Percentiles rank a stretch among this genome's conserved stretches.
phyloP scores from a whole-genome alignment of 352 stramenopile species.

The Globisporangium ultimum region DNA sequence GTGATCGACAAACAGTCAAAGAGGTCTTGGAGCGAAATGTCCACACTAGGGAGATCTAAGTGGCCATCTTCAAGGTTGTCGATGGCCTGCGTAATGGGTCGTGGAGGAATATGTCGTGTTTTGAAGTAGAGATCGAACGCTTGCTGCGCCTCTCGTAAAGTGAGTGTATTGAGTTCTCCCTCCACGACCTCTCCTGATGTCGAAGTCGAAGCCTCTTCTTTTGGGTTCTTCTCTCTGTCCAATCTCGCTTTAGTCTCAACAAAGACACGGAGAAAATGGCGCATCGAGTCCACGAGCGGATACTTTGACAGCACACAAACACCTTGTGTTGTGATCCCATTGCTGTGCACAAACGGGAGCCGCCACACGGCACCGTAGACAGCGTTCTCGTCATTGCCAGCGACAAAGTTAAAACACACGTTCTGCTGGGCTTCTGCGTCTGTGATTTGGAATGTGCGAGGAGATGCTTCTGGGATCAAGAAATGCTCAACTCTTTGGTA shows the following conservation, averaged over 20 bases:
- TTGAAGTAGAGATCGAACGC: background rate
- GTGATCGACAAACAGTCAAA: slow-evolving; percentile 59
- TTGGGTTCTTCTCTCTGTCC: background rate
- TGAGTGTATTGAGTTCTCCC: background rate
- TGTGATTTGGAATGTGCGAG: slow-evolving; percentile 10
- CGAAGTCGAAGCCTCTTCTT: background rate
- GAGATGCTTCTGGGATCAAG: slow-evolving; percentile 29
- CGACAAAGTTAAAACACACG: slow-evolving; percentile 56
- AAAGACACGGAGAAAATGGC: slow-evolving; percentile 30
- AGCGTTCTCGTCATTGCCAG: slow-evolving; percentile 26
- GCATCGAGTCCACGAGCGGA: slow-evolving; percentile 46
- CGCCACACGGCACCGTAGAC: slow-evolving; percentile 48
- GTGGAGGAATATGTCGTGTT: background rate
- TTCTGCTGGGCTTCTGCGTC: slow-evolving; percentile 11
- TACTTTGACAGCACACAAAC: slow-evolving; percentile 57
- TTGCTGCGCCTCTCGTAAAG: background rate
- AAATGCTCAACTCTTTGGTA: slow-evolving; percentile 41
- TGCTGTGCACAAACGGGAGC: slow-evolving; percentile 5
- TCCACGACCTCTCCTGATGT: background rate
- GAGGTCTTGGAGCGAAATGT: slow-evolving; percentile 41
- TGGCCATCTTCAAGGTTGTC: background rate
- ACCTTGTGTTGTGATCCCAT: slow-evolving; percentile 16
- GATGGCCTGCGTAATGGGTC: background rate
- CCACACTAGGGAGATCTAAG: slow-evolving; percentile 14
- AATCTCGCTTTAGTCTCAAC: slow-evolving; percentile 8